Evolutionary conservation across 2,329 filamentous ascomycete genomes (phyloP).

Genomic region (Colletotrichum sp.): DNA sequence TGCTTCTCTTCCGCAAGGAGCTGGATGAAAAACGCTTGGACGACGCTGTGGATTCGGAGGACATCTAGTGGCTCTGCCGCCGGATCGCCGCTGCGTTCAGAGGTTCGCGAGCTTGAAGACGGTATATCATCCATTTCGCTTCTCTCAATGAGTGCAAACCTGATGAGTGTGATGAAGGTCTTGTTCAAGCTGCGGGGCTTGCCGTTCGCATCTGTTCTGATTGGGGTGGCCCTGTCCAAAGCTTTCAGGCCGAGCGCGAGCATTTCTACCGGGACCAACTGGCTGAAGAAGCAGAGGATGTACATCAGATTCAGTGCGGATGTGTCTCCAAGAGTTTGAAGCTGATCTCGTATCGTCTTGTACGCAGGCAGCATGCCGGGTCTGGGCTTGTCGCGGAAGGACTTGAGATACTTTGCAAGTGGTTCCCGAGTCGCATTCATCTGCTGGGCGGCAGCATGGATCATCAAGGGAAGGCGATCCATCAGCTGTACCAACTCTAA

Average conservation of each 20-base stretch:
- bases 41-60: conserved; percentile 55
- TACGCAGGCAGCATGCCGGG: conserved; percentile 55
- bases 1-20: conserved; percentile 45
- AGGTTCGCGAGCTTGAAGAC: conserved; percentile 44
- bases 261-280: conserved; percentile 71
- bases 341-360: conserved; percentile 52
- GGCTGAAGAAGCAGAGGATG: conserved; percentile 68
- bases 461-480: conserved; percentile 69
- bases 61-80: conserved; percentile 52
- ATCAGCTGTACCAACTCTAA: conserved; percentile 68
- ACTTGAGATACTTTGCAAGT: conserved; percentile 64
- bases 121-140: conserved; percentile 49
- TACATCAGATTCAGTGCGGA: conserved; percentile 70
- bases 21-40: conserved; percentile 59
- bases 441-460: conserved; percentile 69
- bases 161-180: conserved; percentile 55
- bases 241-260: conserved; percentile 59
- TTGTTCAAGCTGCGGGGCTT: conserved; percentile 47
- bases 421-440: conserved; percentile 66
- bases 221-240: conserved; percentile 49
- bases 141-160: conserved; percentile 56
- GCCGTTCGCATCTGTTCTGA: conserved; percentile 41
- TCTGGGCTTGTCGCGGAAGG: conserved; percentile 60
- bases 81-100: conserved; percentile 29
- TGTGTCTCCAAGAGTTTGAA: conserved; percentile 47